These are phyloP conservation scores for Cucurbita maxima DNA, from an alignment of 306 rosid genomes.

Conservation along the genomic window DNA sequence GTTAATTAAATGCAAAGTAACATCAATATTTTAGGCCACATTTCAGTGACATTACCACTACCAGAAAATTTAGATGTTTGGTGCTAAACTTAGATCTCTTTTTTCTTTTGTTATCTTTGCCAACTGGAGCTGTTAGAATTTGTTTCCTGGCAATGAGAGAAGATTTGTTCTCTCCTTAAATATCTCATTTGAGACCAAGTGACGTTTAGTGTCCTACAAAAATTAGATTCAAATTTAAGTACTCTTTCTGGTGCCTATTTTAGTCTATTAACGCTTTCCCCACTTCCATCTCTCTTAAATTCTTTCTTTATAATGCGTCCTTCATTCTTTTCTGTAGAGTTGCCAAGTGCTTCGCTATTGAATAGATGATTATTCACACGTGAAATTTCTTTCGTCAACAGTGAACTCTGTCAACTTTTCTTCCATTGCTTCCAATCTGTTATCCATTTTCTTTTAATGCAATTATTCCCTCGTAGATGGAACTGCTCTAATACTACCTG, in stretches of 20 bases:
- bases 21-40: background rate
- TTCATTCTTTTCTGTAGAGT: background rate
- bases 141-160: background rate
- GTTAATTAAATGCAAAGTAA: background rate
- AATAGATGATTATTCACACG: background rate
- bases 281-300: background rate
- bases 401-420: background rate
- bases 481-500: background rate
- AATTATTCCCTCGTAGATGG: background rate
- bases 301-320: too few relatives aligned
- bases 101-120: background rate
- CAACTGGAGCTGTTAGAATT: background rate
- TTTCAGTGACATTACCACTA: background rate
- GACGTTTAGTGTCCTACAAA: background rate
- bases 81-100: background rate
- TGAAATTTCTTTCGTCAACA: background rate
- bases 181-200: background rate
- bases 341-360: background rate
- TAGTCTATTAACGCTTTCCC: background rate
- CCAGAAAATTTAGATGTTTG: background rate
- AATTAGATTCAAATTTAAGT: background rate
- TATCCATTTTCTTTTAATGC: background rate
- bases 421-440: background rate
- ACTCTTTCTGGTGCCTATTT: background rate
- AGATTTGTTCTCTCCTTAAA: background rate